A percentile compares a stretch with the other conserved stretches of the same genome.
Conservation (phyloP, 768 basidiomycete genomes). For the Clavaria fumosa region DNA sequence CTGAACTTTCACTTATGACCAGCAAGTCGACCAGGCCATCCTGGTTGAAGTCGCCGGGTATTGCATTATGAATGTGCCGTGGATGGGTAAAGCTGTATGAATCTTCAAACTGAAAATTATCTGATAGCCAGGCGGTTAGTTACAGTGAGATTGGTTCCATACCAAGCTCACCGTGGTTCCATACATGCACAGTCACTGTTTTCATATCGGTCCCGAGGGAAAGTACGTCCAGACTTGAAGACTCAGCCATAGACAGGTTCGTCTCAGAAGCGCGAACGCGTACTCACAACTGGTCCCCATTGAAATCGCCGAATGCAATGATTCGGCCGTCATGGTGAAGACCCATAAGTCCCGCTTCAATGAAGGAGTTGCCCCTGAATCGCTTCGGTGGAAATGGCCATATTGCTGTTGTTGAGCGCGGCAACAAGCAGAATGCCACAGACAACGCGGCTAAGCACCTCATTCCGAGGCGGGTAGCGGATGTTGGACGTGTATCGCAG, state of each 20-base stretch:
- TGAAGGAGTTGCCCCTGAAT: slow-evolving; percentile 66
- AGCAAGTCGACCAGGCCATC: slow-evolving; percentile 84
- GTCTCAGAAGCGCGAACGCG: not conserved
- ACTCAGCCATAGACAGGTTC: slow-evolving; percentile 2
- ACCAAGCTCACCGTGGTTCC: slow-evolving; percentile 57
- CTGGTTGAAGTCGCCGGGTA: slow-evolving; percentile 89
- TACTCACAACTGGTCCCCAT: slow-evolving; percentile 88
- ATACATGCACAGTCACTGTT: slow-evolving; percentile 60
- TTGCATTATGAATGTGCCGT: slow-evolving; percentile 53
- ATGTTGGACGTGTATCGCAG: too few species aligned
- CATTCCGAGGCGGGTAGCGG: too few species aligned
- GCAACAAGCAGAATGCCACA: too few species aligned
- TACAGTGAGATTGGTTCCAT: not conserved
- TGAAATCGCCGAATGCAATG: slow-evolving; percentile 87
- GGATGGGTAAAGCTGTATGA: slow-evolving; percentile 40
- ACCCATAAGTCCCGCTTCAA: slow-evolving; percentile 70
- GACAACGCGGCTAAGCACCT: too few species aligned
- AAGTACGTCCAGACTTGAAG: slow-evolving; percentile 67
- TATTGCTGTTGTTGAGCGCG: slow-evolving; percentile 15
- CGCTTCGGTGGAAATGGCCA: slow-evolving; percentile 89
- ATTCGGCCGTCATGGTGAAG: slow-evolving; percentile 57
- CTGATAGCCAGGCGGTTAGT: slow-evolving; percentile 21
- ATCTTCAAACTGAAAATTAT: slow-evolving; percentile 38
- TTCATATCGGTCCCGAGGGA: slow-evolving; percentile 62
- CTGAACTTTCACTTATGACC: slow-evolving; percentile 57